Base-by-base conservation (phyloP, 768 basidiomycete species). In the Leccinum subtestaceum region DNA sequence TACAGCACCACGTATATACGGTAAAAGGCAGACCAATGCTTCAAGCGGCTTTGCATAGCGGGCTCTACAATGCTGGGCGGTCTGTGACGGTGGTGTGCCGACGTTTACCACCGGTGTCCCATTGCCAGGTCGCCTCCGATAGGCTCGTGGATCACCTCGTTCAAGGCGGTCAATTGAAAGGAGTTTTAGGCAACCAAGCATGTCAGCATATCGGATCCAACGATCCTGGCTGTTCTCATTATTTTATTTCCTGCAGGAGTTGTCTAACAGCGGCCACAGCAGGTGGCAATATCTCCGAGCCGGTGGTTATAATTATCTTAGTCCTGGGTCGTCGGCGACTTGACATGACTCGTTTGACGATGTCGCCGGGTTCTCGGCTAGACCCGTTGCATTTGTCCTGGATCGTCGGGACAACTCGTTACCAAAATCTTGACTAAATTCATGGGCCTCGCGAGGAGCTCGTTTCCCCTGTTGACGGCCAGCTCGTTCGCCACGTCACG, bases 31-130 rank as follows among this genome's bases (percentile, higher is more conserved):
- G 57, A 21, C 27, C 53, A 36, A 51, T 12, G n/a, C 10, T 21
- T 47, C 31, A 32, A 32, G 4, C 11, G 27, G 49, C 32, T 34
- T 38, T 21, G 55, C 40, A 36, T 36, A 50, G 36, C 58, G 51
- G 21, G 9, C 49, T 34, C 56, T 46, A 40, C 23, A 10, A 51
- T 45, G 49, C 57, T 59, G 53, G 62, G 62, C 32, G 19, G 54
- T 52, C 19, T 55, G 38, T 55, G 38, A 32, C 11, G 31, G 4
- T 27, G 29, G 23, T 60, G 53, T 48, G 53, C 40, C 29, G 59
- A 53, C 59, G 46, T 56, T 56, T 58, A 55, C 36, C 53, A 15
- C n/a, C 43, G 27, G 19, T 43, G 7, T 38, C 15, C 25, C 12
- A 15, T 52, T 53, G 3, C 13, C 29, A 3, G 10, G 31, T 23